phyloP scores from a whole-genome alignment of 1,284 basidiomycete species.

The Pseudozyma pruni region DNA sequence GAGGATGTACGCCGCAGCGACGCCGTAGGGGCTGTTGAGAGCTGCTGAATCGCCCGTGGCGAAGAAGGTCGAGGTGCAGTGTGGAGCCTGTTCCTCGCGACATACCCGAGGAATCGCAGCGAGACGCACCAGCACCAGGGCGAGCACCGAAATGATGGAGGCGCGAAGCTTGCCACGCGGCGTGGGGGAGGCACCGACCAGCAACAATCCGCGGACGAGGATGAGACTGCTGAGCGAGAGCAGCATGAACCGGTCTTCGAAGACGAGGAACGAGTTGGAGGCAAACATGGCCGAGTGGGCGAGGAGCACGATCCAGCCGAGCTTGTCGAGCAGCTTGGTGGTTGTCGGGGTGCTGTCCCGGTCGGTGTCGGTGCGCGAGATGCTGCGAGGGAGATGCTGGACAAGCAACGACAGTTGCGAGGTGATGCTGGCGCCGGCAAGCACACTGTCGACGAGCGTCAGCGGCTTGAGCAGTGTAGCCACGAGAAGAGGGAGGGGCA shows the following conservation, averaged over 20 bases:
- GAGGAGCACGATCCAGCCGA: slow-evolving; percentile 27
- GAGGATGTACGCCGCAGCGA: slow-evolving; percentile 42
- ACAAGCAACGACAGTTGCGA: slow-evolving; percentile 19
- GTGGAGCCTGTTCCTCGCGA: slow-evolving; percentile 91
- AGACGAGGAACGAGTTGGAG: slow-evolving; percentile 89
- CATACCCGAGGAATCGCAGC: slow-evolving; percentile 84
- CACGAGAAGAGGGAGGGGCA: background rate
- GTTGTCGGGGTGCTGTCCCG: slow-evolving; percentile 7
- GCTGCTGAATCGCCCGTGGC: slow-evolving; percentile 41
- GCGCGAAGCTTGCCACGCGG: slow-evolving; percentile 80
- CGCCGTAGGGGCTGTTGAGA: slow-evolving; percentile 49
- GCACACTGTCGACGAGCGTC: slow-evolving; percentile 28
- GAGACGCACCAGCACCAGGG: slow-evolving; percentile 78
- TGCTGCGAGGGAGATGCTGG: background rate
- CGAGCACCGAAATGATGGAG: slow-evolving; percentile 76
- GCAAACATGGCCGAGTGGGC: slow-evolving; percentile 57
- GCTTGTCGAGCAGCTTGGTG: slow-evolving; percentile 9
- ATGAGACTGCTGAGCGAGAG: slow-evolving; percentile 69
- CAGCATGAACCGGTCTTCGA: slow-evolving; percentile 84
- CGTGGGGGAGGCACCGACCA: slow-evolving; percentile 41
- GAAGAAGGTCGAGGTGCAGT: slow-evolving; percentile 77
- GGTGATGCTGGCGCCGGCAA: slow-evolving; percentile 10
- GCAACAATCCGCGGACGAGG: slow-evolving; percentile 21
- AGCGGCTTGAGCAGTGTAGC: slow-evolving; percentile 2
- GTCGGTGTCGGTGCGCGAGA: background rate